Evolutionary conservation across 139 green algal genomes (phyloP).

Genomic region (Auxenochlorella protothecoides): DNA sequence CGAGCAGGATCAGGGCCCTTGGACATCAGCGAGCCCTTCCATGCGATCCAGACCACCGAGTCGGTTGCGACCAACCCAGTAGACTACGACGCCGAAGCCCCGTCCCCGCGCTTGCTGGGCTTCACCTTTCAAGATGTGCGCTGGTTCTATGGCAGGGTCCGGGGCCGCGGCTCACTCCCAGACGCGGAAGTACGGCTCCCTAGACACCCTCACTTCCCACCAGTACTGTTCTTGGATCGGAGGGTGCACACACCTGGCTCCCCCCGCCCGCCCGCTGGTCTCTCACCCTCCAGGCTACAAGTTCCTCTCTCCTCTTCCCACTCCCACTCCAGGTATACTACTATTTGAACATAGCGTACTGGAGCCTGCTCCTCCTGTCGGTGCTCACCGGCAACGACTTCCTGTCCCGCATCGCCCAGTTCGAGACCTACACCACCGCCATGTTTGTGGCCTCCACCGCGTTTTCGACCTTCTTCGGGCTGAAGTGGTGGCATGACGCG

Average conservation of each 20-base stretch:
- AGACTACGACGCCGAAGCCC: background rate
- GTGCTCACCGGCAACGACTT: conserved; percentile 20
- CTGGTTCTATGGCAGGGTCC: too few relatives aligned
- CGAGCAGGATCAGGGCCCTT: background rate
- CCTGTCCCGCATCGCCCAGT: conserved; percentile 7
- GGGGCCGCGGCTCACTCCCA: too few relatives aligned
- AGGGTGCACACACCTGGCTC: too few relatives aligned
- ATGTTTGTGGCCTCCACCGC: conserved; percentile 15
- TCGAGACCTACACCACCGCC: conserved; percentile 17
- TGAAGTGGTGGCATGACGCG: conserved; percentile 9
- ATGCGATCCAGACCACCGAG: background rate
- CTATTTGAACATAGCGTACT: conserved; percentile 17
- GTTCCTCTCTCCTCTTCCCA: too few relatives aligned
- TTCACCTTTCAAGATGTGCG: conserved; percentile 1
- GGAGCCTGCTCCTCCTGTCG: conserved; percentile 8
- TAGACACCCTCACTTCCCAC: too few relatives aligned
- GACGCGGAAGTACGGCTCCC: too few relatives aligned
- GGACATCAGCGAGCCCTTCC: conserved; percentile 1
- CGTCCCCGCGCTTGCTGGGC: background rate
- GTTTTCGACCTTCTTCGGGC: conserved; percentile 12
- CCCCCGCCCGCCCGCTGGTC: too few relatives aligned
- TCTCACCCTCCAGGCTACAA: too few relatives aligned
- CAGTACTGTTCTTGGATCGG: too few relatives aligned
- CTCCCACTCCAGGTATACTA: conserved; percentile 8
- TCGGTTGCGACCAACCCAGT: too few relatives aligned